These are phyloP conservation scores for Gossypium schwendimanii DNA, from an alignment of 441 rosid species.

Conservation along the genomic window DNA sequence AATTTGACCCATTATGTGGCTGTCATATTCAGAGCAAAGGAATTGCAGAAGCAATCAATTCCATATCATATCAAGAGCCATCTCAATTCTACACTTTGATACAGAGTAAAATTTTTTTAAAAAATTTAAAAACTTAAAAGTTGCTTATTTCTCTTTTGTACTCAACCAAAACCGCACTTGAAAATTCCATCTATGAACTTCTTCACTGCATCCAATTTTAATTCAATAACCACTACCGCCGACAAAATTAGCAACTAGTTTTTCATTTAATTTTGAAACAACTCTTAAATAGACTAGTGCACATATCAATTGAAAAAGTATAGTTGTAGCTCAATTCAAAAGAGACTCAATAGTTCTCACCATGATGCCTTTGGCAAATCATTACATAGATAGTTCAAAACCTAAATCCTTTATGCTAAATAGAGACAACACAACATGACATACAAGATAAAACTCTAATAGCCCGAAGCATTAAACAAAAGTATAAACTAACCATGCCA, in stretches of 20 bases:
- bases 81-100: conserved; percentile 68
- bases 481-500: conserved; percentile 70
- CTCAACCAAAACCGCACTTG: conserved; percentile 92
- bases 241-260: conserved; percentile 9
- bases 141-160: conserved; percentile 91
- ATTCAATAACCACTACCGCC: conserved; percentile 22
- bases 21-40: background rate
- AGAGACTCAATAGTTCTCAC: background rate
- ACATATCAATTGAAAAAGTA: background rate
- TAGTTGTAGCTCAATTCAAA: background rate
- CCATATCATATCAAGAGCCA: conserved; percentile 67
- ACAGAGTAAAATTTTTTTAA: background rate
- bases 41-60: conserved; percentile 11
- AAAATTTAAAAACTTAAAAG: conserved; percentile 3
- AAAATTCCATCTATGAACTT: conserved; percentile 96
- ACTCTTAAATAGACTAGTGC: background rate
- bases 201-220: conserved; percentile 97
- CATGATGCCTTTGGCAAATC: conserved; percentile 3
- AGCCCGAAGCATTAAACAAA: conserved; percentile 1
- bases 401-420: background rate
- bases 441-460: conserved; percentile 5
- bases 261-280: background rate
- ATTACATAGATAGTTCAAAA: background rate
- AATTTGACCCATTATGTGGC: conserved; percentile 4
- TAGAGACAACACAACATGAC: background rate